Percentiles rank a stretch among this genome's conserved stretches.
phyloP scores from a whole-genome alignment of 208 protist species.

The Trypanosoma congolense region DNA sequence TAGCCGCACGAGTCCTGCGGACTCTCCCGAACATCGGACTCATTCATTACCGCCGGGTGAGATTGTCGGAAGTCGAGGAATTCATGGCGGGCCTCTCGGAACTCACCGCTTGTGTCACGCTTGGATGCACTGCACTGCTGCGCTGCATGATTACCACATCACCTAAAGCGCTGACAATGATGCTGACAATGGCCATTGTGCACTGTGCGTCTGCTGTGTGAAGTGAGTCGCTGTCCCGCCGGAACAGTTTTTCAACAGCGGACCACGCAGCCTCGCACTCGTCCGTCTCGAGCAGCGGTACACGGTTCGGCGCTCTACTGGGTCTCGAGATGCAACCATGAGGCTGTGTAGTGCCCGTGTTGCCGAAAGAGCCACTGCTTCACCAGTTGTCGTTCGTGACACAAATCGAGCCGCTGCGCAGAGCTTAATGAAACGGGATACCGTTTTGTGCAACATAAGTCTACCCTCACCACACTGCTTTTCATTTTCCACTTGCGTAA shows the following conservation, averaged over 20 bases:
- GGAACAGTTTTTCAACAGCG: conserved; percentile 37
- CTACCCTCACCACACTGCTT: conserved; percentile 3
- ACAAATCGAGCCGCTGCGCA: conserved; percentile 45
- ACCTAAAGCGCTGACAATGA: conserved; percentile 41
- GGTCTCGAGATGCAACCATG: conserved; percentile 7
- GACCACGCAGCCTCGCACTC: conserved; percentile 36
- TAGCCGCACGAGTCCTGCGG: too few species aligned
- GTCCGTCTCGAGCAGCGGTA: conserved; percentile 36
- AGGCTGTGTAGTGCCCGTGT: conserved; percentile 49
- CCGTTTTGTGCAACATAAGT: conserved; percentile 2
- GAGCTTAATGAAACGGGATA: conserved; percentile 31
- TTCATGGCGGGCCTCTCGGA: too few species aligned
- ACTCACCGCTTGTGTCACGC: too few species aligned
- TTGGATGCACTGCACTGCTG: too few species aligned
- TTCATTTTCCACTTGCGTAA: neutral
- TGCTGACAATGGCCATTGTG: conserved; percentile 39
- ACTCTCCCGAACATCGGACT: too few species aligned
- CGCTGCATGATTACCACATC: conserved; percentile 25
- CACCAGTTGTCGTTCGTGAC: conserved; percentile 33
- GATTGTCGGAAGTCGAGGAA: too few species aligned
- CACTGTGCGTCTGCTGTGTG: conserved; percentile 44
- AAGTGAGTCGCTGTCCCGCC: conserved; percentile 13
- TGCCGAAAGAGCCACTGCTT: conserved; percentile 41
- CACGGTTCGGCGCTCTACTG: too few species aligned
- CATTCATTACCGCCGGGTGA: too few species aligned